These are phyloP conservation scores for Phytophthora constricta DNA, from an alignment of 352 stramenopile genomes.

Conservation along the genomic window DNA sequence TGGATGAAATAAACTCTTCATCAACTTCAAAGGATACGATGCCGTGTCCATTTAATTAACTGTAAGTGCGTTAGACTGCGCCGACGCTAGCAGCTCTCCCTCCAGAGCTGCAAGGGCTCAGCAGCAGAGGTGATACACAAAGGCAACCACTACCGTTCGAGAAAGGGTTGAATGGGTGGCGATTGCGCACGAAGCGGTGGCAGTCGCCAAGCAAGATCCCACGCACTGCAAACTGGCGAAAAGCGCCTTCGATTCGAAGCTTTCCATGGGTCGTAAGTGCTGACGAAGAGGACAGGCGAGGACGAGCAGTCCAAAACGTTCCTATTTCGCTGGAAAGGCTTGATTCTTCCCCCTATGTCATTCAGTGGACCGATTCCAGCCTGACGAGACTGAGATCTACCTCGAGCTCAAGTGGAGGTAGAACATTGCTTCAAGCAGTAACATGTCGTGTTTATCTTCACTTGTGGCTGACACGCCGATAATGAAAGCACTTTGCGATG, in stretches of 20 bases:
- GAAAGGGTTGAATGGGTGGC: too few relatives aligned
- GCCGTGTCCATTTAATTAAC: too few relatives aligned
- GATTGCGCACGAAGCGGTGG: not conserved
- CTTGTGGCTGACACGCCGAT: not conserved
- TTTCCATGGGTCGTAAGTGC: not conserved
- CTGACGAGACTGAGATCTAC: not conserved
- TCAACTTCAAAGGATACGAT: too few relatives aligned
- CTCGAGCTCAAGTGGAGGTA: not conserved
- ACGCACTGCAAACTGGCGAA: not conserved
- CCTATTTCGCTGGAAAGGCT: not conserved
- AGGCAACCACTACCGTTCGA: not conserved
- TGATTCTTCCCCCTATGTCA: not conserved
- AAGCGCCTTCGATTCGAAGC: not conserved
- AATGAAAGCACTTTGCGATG: not conserved
- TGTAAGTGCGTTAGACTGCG: not conserved
- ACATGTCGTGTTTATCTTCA: not conserved
- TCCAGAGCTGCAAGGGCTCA: too few relatives aligned
- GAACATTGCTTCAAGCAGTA: not conserved
- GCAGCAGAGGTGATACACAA: not conserved
- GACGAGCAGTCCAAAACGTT: not conserved
- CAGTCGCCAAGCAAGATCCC: not conserved
- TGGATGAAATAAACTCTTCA: constrained; percentile 15
- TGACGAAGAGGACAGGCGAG: not conserved
- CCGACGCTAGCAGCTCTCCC: too few relatives aligned
- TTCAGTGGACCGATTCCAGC: not conserved